Base-by-base conservation (phyloP, 768 basidiomycete genomes). In the Leccinum variicolor region DNA sequence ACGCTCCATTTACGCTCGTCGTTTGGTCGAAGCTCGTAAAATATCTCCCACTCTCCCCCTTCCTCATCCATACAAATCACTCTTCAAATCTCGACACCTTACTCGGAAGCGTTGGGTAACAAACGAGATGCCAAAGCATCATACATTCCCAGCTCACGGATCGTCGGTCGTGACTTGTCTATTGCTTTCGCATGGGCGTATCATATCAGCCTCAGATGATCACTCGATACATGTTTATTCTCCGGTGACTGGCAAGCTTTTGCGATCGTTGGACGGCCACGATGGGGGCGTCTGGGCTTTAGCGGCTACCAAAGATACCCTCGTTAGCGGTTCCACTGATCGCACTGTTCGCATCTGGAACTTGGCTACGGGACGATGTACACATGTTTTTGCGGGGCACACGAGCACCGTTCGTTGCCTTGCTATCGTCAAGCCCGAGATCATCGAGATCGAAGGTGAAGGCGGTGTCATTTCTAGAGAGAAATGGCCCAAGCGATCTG, bases 281-380 rank as follows among this genome's bases (percentile, higher is more conserved):
- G 91, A 94, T 64, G 95, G 95, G 51, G 95, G 95, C 17, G 94
- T 98, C 1, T 98, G 95, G 95, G 94, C 95, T 15, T 77, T 98
- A n/a, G 90, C 90, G 5, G 87, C 89, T 34, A 92, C 82, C 71
- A 92, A 90, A 77, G 85, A 93, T 70, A 83, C 89, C 26, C 82
- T 94, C 17, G 94, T 96, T 63, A 93, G 89, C 64, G 94, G 94
- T 5, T 92, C 90, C 13, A 97, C 94, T 8, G 94, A 97, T 75
- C 85, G 94, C 28, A 95, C 93, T 0, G 92, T 97, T 54, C 81
- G 94, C 50, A 89, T 95, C 39, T 97, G 94, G 94, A 87, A 95
- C 66, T 77, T 96, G 34, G 73, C 81, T 36, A 87, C 82, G 5
- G 90, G 91, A 2, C 78, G 80, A 48, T 94, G 94, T 69, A 93